These are phyloP conservation scores for Saitozyma sp. DNA, from an alignment of 768 basidiomycete genomes.

Conservation along the genomic window DNA sequence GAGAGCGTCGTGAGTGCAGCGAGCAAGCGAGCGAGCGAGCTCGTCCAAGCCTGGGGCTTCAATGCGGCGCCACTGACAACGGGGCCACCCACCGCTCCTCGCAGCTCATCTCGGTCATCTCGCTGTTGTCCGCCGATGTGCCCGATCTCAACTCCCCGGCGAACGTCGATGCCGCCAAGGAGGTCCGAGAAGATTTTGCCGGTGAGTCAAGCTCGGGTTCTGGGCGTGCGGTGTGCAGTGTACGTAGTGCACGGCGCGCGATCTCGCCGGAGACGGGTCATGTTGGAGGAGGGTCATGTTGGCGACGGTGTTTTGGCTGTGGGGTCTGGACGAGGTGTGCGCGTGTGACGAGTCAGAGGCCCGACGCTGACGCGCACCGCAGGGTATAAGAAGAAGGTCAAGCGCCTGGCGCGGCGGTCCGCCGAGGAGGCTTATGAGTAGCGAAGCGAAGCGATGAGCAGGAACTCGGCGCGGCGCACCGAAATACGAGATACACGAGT, in stretches of 20 bases:
- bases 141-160: constrained; percentile 93
- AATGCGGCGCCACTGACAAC: background rate
- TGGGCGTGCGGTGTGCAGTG: background rate
- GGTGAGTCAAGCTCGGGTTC: constrained; percentile 27
- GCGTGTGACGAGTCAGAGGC: background rate
- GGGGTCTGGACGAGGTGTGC: background rate
- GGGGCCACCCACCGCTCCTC: background rate
- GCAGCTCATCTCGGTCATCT: constrained; percentile 94
- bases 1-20: constrained; percentile 77
- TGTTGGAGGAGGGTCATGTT: background rate
- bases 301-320: background rate
- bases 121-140: constrained; percentile 84
- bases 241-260: background rate
- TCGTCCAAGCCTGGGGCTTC: background rate
- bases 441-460: background rate
- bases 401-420: constrained; percentile 77
- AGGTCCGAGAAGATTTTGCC: constrained; percentile 42
- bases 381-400: constrained; percentile 96
- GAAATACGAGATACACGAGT: too few species aligned
- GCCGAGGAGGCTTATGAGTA: constrained; percentile 86
- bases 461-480: too few species aligned
- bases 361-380: constrained; percentile 4
- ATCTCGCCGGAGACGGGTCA: too few species aligned
- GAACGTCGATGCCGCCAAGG: constrained; percentile 85
- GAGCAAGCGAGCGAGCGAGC: background rate